Evolutionary conservation across 2,329 filamentous ascomycete species (phyloP).

Genomic region (Coleophoma eucalyptorum): DNA sequence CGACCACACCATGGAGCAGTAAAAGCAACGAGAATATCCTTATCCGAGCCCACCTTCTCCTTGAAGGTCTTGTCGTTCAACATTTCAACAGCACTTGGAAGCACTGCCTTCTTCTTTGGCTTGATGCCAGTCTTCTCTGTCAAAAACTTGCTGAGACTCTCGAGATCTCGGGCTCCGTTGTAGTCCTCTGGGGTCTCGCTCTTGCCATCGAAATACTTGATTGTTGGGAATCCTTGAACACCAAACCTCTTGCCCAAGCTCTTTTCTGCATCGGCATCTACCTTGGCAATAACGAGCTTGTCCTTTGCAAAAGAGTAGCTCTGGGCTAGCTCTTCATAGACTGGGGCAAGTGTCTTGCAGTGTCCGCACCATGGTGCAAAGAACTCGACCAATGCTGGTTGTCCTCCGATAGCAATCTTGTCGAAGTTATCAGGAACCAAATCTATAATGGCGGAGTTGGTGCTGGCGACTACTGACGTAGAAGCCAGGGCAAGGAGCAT

Average conservation of each 20-base stretch:
- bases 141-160: constrained; percentile 78
- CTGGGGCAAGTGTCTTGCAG: constrained; percentile 94
- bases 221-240: constrained; percentile 90
- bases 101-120: constrained; percentile 67
- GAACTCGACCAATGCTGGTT: constrained; percentile 95
- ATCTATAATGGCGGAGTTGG: constrained; percentile 83
- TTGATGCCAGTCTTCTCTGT: constrained; percentile 82
- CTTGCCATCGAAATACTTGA: constrained; percentile 98
- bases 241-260: constrained; percentile 80
- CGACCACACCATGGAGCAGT: constrained; percentile 98
- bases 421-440: constrained; percentile 91
- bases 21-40: constrained; percentile 92
- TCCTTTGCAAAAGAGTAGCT: constrained; percentile 68
- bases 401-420: constrained; percentile 82
- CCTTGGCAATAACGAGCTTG: constrained; percentile 86
- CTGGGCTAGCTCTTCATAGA: constrained; percentile 86
- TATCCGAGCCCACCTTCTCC: constrained; percentile 73
- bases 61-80: constrained; percentile 79
- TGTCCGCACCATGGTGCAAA: constrained; percentile 99
- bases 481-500: constrained; percentile 47
- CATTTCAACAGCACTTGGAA: constrained; percentile 73
- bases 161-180: constrained; percentile 80
- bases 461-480: constrained; percentile 43
- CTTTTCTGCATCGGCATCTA: constrained; percentile 89
- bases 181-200: constrained; percentile 83